Evolutionary conservation across 331 rosid species (phyloP), one percentile per base, ranked within the genome.

Genomic region (Arachis monticola): DNA sequence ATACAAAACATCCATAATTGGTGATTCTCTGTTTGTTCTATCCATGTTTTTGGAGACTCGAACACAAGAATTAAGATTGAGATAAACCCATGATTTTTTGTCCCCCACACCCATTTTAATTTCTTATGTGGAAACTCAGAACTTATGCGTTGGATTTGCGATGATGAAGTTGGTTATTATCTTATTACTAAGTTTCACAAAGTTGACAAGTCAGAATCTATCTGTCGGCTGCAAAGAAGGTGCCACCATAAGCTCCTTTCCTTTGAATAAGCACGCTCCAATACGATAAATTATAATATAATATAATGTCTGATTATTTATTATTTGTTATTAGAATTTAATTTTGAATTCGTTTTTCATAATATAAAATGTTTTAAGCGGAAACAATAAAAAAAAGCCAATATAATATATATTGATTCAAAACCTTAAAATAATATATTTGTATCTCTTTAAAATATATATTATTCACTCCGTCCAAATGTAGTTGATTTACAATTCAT

Each of bases 151-250:
- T 81, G 71, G 85, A 57, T 82, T 74, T 77, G 57, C 74, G 86
- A 87, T 83, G 76, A 79, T 74, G 35, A 59, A 76, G 78, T 71
- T 81, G 60, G 76, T 80, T 64, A 72, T 80, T 74, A 41, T 57
- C 72, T 78, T 85, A 83, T 17, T 17, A 17, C 22, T 17, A 17
- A 17, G 22, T 17, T 17, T 17, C 22, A 17, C 22, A 17, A 17
- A 17, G 22, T 17, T 17, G 63, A 84, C 67, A 77, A 67, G 89
- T 79, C 82, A 53, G 79, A 80, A 89, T 86, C 87, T 46, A 79
- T 62, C 86, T 87, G 93, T 87, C 92, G 89, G 91, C 84, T 77
- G 79, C 85, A 80, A 75, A 70, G 72, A 55, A 75, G 79, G 74
- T 84, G 82, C 76, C 85, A 83, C 76, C 74, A 52, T 51, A 35